Conservation (phyloP, 2,329 filamentous ascomycete genomes). For the Ophiostoma sp. region DNA sequence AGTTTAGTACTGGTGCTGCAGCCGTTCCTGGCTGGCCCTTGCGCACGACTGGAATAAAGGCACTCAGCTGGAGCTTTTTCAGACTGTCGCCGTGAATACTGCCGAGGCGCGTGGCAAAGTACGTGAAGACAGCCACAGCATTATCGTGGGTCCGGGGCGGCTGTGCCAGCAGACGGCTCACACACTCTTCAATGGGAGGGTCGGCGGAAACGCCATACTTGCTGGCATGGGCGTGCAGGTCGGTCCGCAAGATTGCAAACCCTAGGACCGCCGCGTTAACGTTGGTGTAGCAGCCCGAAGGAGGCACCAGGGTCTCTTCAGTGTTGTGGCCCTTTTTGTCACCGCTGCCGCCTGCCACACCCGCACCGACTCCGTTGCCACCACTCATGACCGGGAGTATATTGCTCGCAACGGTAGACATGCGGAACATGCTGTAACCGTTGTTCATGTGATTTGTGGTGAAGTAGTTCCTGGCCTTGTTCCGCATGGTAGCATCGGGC, state of each 20-base stretch:
- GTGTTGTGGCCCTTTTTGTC: conserved; percentile 3
- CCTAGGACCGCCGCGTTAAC: conserved; percentile 69
- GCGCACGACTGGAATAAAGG: conserved; percentile 63
- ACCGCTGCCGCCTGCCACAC: neutral
- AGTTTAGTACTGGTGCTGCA: neutral
- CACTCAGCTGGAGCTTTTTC: conserved; percentile 56
- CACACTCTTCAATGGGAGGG: conserved; percentile 71
- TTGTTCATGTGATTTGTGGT: conserved; percentile 74
- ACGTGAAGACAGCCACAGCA: conserved; percentile 71
- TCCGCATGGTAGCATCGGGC: conserved; percentile 53
- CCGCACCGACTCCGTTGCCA: neutral
- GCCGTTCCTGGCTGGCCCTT: conserved; percentile 21
- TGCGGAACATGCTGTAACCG: conserved; percentile 62
- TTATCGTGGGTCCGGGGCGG: conserved; percentile 64
- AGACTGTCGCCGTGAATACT: conserved; percentile 63
- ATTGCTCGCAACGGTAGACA: conserved; percentile 33
- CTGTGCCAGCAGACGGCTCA: conserved; percentile 63
- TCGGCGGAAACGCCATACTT: conserved; percentile 84
- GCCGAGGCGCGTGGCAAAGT: conserved; percentile 70
- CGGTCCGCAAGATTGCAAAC: conserved; percentile 69
- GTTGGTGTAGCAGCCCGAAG: conserved; percentile 77
- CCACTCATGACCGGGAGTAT: conserved; percentile 13
- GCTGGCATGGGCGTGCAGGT: conserved; percentile 71
- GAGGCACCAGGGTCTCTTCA: conserved; percentile 60
- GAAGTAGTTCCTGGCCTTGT: conserved; percentile 73